phyloP scores from a whole-genome alignment of 164 flowering plant genomes.

The Nelumbo lutea region DNA sequence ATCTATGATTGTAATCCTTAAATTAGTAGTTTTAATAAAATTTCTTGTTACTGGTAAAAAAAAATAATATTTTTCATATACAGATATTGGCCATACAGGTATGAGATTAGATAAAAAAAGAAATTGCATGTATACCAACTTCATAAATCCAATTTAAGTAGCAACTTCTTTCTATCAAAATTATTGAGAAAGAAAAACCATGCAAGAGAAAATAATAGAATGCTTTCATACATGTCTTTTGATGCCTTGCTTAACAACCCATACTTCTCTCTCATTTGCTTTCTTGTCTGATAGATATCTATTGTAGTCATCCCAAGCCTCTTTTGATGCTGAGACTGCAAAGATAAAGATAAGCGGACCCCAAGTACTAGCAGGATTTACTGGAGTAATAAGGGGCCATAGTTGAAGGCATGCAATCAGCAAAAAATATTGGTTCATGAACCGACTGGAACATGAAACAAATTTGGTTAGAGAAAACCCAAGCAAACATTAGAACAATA shows the following conservation, averaged over 20 bases:
- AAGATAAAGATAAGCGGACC: conserved; percentile 97
- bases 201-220: background rate
- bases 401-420: conserved; percentile 98
- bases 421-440: conserved; percentile 97
- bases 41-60: too few relatives aligned
- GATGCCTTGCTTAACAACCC: conserved; percentile 77
- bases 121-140: background rate
- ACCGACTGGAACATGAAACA: conserved; percentile 62
- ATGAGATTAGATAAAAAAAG: too few relatives aligned
- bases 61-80: too few relatives aligned
- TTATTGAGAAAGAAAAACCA: background rate
- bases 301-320: conserved; percentile 99
- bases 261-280: conserved; percentile 97
- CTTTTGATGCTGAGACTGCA: conserved; percentile 97
- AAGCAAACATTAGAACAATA: conserved; percentile 1
- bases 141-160: background rate
- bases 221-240: conserved; percentile 62
- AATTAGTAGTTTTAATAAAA: too few relatives aligned
- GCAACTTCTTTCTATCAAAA: background rate
- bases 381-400: conserved; percentile 99
- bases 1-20: too few relatives aligned
- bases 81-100: too few relatives aligned
- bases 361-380: conserved; percentile 99
- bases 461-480: conserved; percentile 8
- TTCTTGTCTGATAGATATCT: conserved; percentile 93